Base-by-base conservation (phyloP, 2,329 filamentous ascomycete species). In the Claviceps capensis region DNA sequence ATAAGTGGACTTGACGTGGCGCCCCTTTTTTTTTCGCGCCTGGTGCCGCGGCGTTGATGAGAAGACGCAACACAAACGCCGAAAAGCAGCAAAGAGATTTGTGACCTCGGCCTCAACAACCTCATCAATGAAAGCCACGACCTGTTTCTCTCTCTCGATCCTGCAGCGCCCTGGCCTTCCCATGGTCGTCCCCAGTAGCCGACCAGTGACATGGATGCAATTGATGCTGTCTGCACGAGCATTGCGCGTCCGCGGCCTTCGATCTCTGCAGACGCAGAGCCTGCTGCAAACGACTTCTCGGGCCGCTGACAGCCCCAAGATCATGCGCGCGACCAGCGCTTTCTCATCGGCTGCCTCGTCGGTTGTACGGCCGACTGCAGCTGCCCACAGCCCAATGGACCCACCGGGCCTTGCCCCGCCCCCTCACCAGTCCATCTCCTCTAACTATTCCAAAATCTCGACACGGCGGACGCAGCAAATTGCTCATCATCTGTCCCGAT, bases 381-480 rank as follows among this genome's bases (percentile, higher is more conserved):
- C 30, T 34, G 30, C 9, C 30, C 30, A 34, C 30, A 34, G 30
- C 30, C 47, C 44, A 42, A 63, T 61, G 60, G 59, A 58, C 60
- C 59, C 55, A 22, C 17, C 16, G 6, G 22, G n/a, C 40, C 56
- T 52, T 65, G 64, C 66, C 66, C 66, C 66, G 64, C 66, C 66
- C 65, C 66, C 66, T 68, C 66, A 6, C 3, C 19, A 43, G 6
- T 43, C 43, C 43, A 16, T 22, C 43, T 54, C 52, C 52, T 53
- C 56, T 56, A 53, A 58, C 60, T 60, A 48, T 60, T 62, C 64
- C 72, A 23, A 66, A 64, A 75, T 75, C 69, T 69, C 76, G 63
- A 69, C 69, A 58, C 71, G 63, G 58, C 70, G 76, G 57, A 75
- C 75, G 55, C 69, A 72, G 47, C 76, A 78, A 65, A 71, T 81